A percentile compares a stretch with the other conserved stretches of the same genome.
phyloP scores from a whole-genome alignment of 345 rosid genomes.

The Citrus medica region DNA sequence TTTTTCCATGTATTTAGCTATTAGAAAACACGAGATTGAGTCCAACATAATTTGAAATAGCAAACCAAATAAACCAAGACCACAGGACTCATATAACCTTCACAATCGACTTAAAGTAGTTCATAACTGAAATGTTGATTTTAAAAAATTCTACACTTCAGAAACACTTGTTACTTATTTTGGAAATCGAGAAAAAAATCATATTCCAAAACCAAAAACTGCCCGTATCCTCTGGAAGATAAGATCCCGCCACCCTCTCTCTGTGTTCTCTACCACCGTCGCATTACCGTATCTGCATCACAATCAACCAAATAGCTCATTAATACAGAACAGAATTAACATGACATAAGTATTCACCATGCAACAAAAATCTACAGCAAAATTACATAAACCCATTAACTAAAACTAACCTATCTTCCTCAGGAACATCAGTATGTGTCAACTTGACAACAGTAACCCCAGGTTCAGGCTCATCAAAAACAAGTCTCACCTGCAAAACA shows the following conservation, averaged over 20 bases:
- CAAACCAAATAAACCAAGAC: constrained; percentile 6
- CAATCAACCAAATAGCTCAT: constrained; percentile 4
- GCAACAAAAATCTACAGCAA: not conserved
- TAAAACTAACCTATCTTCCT: constrained; percentile 76
- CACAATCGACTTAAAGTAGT: not conserved
- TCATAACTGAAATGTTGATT: not conserved
- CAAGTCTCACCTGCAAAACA: constrained; percentile 64
- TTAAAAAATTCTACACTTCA: constrained; percentile 10
- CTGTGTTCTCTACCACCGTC: constrained; percentile 89
- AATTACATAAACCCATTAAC: not conserved
- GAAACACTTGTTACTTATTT: not conserved
- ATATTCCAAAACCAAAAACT: constrained; percentile 83
- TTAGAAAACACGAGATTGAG: not conserved
- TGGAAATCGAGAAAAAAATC: constrained; percentile 12
- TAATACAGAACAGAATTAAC: not conserved
- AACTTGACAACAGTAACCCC: constrained; percentile 78
- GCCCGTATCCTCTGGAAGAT: constrained; percentile 88
- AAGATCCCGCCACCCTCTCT: constrained; percentile 96
- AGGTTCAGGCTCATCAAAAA: constrained; percentile 72
- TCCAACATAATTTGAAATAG: not conserved
- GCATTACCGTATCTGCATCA: constrained; percentile 88
- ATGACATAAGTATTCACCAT: not conserved
- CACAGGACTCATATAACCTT: not conserved
- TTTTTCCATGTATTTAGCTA: not conserved
- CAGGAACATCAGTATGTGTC: constrained; percentile 78